These are phyloP conservation scores for Lentinula aciculospora DNA, from an alignment of 768 basidiomycete species.

Conservation along the genomic window DNA sequence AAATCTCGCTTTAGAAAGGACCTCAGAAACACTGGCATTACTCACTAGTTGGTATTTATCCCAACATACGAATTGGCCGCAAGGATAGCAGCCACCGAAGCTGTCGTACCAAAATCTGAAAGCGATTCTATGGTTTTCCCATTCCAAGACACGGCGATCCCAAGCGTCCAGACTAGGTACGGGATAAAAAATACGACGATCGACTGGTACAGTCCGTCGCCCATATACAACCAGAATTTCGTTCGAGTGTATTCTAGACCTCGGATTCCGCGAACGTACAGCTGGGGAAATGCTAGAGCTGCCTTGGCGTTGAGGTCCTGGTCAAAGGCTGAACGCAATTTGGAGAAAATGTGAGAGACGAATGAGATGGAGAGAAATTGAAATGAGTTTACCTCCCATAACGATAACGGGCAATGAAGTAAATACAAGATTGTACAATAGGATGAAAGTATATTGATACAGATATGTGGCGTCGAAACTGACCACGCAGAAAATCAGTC, in stretches of 20 bases:
- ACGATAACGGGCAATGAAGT: conserved; percentile 90
- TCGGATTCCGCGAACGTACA: conserved; percentile 93
- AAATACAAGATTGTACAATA: conserved; percentile 89
- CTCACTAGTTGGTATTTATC: conserved; percentile 84
- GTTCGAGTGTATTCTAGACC: conserved; percentile 88
- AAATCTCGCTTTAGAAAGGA: conserved; percentile 4
- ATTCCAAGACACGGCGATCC: conserved; percentile 64
- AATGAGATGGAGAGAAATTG: neutral
- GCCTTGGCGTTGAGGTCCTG: conserved; percentile 91
- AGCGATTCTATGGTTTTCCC: conserved; percentile 76
- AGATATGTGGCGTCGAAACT: conserved; percentile 94
- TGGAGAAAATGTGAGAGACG: conserved; percentile 8
- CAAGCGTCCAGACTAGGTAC: conserved; percentile 65
- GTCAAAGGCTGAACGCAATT: conserved; percentile 66
- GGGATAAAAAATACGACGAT: conserved; percentile 84
- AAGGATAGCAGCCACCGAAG: conserved; percentile 82
- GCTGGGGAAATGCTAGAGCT: conserved; percentile 86
- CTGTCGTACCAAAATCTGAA: conserved; percentile 88
- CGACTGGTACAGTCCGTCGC: conserved; percentile 92
- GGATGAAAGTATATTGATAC: conserved; percentile 91
- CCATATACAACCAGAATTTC: conserved; percentile 95
- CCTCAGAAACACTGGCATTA: conserved; percentile 17
- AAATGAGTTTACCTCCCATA: conserved; percentile 63
- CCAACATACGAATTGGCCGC: conserved; percentile 89
- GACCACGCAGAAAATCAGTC: conserved; percentile 8